Evolutionary conservation across 148 eudicot species (phyloP).

Genomic region (Rhododendron vialii): DNA sequence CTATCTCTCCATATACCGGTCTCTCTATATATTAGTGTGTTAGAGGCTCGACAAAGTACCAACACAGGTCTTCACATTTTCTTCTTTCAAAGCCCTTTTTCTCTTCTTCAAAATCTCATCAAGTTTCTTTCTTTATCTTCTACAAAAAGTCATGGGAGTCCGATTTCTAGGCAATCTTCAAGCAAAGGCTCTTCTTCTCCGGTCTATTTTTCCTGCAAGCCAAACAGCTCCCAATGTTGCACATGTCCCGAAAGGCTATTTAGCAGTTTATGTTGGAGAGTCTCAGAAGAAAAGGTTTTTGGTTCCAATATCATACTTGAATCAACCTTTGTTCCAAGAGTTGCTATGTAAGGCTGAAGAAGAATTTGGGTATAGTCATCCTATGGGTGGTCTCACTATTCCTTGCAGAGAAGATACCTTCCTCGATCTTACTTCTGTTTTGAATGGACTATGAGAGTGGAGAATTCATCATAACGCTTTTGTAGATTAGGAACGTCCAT

Average conservation of each 20-base stretch:
- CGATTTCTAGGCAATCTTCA: conserved; percentile 1
- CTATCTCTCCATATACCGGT: neutral
- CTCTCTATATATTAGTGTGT: neutral
- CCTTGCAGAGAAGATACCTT: conserved; percentile 28
- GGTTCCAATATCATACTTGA: conserved; percentile 16
- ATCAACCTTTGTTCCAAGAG: conserved; percentile 22
- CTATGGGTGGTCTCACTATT: conserved; percentile 36
- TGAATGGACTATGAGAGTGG: neutral
- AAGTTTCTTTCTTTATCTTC: neutral
- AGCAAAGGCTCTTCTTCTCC: neutral
- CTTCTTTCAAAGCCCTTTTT: neutral
- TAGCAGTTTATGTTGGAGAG: conserved; percentile 29
- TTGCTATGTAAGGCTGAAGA: conserved; percentile 23
- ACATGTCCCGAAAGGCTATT: conserved; percentile 30
- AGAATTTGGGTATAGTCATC: conserved; percentile 40
- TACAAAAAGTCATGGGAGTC: neutral
- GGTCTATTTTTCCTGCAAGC: conserved; percentile 10
- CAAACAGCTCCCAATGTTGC: neutral
- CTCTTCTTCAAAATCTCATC: neutral
- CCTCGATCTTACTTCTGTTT: conserved; percentile 22
- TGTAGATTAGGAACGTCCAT: neutral
- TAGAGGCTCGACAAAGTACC: neutral
- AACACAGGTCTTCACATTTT: neutral
- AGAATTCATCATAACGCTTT: neutral
- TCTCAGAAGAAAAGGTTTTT: conserved; percentile 4